Conservation (phyloP, 805 yeast genomes). For the Suhomyces sp. region DNA sequence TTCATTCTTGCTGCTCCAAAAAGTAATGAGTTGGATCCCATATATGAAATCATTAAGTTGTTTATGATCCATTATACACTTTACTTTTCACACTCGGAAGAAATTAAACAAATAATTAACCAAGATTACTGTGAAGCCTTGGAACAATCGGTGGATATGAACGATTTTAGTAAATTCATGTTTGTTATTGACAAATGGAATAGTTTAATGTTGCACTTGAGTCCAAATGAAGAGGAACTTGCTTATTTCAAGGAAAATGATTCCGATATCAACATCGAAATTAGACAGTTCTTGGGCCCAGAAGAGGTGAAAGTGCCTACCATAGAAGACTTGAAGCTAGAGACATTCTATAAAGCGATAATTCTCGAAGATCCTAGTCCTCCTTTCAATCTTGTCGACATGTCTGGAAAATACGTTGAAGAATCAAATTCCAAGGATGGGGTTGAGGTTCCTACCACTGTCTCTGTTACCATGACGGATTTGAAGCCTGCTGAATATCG, state of each 20-base stretch:
- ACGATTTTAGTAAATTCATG: slow-evolving; percentile 37
- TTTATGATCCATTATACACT: slow-evolving; percentile 40
- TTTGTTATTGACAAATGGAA: slow-evolving; percentile 41
- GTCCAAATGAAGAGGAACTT: slow-evolving; percentile 24
- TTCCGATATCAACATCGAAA: slow-evolving; percentile 23
- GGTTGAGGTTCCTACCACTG: slow-evolving; percentile 2
- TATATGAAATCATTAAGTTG: slow-evolving; percentile 49
- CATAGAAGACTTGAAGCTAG: slow-evolving; percentile 18
- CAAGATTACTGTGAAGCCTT: slow-evolving; percentile 32
- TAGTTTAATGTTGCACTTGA: slow-evolving; percentile 33
- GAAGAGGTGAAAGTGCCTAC: slow-evolving; percentile 13
- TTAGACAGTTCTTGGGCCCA: slow-evolving; percentile 15
- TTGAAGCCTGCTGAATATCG: slow-evolving; percentile 21
- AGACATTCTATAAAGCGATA: slow-evolving; percentile 16
- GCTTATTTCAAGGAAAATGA: slow-evolving; percentile 3
- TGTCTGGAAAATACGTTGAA: neutral
- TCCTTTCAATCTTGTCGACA: slow-evolving; percentile 3
- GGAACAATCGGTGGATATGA: slow-evolving; percentile 27
- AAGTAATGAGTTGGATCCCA: slow-evolving; percentile 58
- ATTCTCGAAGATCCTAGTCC: slow-evolving; percentile 12
- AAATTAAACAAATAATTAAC: slow-evolving; percentile 27
- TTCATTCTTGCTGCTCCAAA: slow-evolving; percentile 50
- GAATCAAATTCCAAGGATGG: neutral
- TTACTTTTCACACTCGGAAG: slow-evolving; percentile 38
- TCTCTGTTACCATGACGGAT: neutral